Evolutionary conservation across 805 yeast genomes (phyloP).

Genomic region (Candida loeiensis): DNA sequence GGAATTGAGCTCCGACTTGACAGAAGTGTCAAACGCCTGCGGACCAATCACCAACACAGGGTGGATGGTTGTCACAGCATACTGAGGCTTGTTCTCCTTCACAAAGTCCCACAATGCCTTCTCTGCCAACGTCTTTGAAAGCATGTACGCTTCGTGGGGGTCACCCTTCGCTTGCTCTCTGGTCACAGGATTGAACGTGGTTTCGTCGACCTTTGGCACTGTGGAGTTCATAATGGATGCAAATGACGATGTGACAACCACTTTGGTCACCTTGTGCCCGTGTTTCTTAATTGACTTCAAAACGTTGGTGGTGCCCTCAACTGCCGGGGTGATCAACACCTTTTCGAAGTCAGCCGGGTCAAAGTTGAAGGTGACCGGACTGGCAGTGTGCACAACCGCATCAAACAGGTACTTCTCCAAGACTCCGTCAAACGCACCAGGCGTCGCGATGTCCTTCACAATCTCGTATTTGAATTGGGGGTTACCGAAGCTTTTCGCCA

Average conservation of each 20-base stretch:
- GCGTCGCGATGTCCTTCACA: conserved; percentile 27
- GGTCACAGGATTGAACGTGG: conserved; percentile 15
- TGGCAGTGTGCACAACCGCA: conserved; percentile 48
- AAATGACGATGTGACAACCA: not conserved
- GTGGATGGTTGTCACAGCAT: conserved; percentile 8
- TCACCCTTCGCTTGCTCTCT: conserved; percentile 14
- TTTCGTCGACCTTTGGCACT: conserved; percentile 10
- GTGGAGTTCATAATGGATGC: not conserved
- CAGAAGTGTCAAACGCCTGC: conserved; percentile 14
- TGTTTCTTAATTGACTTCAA: conserved; percentile 43
- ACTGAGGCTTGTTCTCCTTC: conserved; percentile 7
- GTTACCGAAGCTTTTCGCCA: conserved; percentile 12
- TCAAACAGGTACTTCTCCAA: conserved; percentile 41
- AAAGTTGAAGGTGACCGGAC: conserved; percentile 45
- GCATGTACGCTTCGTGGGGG: conserved; percentile 11
- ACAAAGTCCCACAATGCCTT: conserved; percentile 16
- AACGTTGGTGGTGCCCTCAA: conserved; percentile 53
- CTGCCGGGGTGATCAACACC: conserved; percentile 53
- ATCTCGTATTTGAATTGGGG: conserved; percentile 25
- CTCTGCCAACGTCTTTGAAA: conserved; percentile 13
- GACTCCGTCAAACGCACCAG: conserved; percentile 47
- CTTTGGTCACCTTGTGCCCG: conserved; percentile 13
- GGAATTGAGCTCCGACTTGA: conserved; percentile 11
- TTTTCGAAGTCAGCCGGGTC: conserved; percentile 38
- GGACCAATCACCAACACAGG: conserved; percentile 28